These are phyloP conservation scores for Fusarium xyrophilum DNA, from an alignment of 2,329 filamentous ascomycete species.

Conservation along the genomic window DNA sequence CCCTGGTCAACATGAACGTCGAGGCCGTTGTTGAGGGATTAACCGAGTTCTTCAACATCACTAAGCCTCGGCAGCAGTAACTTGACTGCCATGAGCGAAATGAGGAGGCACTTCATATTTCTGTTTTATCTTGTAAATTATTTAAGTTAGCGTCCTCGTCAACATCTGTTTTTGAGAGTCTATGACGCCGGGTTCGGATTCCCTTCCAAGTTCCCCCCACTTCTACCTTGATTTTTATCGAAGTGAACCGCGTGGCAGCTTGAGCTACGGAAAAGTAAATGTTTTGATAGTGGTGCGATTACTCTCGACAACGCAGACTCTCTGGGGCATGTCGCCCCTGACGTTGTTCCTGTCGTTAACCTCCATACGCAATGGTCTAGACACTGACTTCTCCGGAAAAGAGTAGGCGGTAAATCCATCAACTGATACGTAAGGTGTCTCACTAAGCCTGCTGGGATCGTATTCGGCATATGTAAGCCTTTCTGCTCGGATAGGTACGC, in stretches of 20 bases:
- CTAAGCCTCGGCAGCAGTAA: conserved; percentile 60
- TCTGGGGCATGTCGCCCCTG: conserved; percentile 56
- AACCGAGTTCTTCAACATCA: conserved; percentile 79
- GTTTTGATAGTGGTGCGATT: conserved; percentile 57
- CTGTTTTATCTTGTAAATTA: conserved; percentile 32
- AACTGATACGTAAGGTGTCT: conserved; percentile 7
- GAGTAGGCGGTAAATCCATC: conserved; percentile 33
- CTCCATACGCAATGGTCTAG: conserved; percentile 58
- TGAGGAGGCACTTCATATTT: not conserved
- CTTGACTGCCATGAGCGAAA: not conserved
- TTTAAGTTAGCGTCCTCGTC: conserved; percentile 30
- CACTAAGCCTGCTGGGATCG: conserved; percentile 29
- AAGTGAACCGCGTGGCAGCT: not conserved
- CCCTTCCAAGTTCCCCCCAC: not conserved
- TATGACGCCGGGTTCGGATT: not conserved
- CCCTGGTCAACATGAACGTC: conserved; percentile 86
- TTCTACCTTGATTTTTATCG: not conserved
- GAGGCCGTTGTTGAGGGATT: conserved; percentile 81
- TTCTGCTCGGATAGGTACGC: conserved; percentile 49
- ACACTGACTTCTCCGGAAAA: conserved; percentile 40
- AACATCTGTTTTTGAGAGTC: conserved; percentile 14
- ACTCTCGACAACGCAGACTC: conserved; percentile 59
- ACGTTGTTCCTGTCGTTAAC: conserved; percentile 54
- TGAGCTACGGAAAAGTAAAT: conserved; percentile 49
- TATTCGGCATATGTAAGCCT: conserved; percentile 50